Percentiles rank a stretch among this genome's conserved stretches.
phyloP scores from a whole-genome alignment of 2,329 filamentous ascomycete species.

The Gyromitra esculenta region DNA sequence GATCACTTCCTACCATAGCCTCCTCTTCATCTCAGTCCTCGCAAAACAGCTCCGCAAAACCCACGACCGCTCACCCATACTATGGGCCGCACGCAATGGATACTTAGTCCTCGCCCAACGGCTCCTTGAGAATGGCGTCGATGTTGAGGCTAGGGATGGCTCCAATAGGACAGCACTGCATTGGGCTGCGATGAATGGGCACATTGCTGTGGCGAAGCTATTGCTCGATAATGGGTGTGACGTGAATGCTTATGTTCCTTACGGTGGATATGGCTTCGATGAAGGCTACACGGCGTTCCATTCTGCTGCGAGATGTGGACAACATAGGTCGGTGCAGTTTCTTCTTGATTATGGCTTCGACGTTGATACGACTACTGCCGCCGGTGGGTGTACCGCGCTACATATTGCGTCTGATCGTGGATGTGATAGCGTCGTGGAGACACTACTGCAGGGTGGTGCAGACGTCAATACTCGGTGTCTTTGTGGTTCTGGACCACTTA shows the following conservation, averaged over 20 bases:
- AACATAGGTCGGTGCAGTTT: background rate
- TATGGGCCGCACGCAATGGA: background rate
- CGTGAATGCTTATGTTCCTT: background rate
- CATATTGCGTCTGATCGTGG: background rate
- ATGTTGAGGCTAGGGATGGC: background rate
- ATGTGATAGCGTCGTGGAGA: background rate
- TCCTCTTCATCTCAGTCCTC: background rate
- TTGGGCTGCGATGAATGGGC: background rate
- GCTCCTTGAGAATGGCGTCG: background rate
- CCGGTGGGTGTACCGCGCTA: background rate
- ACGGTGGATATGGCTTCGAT: background rate
- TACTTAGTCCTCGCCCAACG: background rate
- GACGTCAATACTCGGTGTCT: too few species aligned
- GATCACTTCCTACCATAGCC: background rate
- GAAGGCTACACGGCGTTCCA: background rate
- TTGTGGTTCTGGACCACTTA: too few species aligned
- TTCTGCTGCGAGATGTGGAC: background rate
- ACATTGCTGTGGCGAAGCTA: background rate
- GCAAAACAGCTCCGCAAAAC: background rate
- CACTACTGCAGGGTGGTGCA: background rate
- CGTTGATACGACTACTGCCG: background rate
- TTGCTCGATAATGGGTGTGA: background rate
- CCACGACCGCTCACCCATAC: background rate
- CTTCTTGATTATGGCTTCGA: background rate
- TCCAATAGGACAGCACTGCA: background rate